These are phyloP conservation scores for Dendrobium huoshanense DNA, from an alignment of 106 monocot species.

Conservation along the genomic window DNA sequence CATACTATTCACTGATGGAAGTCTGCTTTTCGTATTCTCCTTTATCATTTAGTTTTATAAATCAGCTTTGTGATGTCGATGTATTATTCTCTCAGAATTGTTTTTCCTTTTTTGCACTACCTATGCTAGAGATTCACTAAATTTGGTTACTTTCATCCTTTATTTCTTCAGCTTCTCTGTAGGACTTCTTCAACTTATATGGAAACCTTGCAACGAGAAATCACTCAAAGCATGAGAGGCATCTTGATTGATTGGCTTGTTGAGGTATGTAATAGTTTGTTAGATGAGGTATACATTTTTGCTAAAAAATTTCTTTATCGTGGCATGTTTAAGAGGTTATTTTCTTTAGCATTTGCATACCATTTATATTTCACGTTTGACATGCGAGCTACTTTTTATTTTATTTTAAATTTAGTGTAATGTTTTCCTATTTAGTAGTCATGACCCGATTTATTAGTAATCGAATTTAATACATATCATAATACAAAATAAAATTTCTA, in stretches of 20 bases:
- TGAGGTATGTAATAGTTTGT: conserved; percentile 44
- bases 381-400: neutral
- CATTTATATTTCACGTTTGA: neutral
- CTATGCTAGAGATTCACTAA: neutral
- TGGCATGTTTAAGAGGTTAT: neutral
- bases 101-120: neutral
- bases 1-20: neutral
- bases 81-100: neutral
- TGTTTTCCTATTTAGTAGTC: neutral
- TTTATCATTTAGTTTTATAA: neutral
- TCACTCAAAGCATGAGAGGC: conserved; percentile 77
- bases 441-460: neutral
- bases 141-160: neutral
- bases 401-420: neutral
- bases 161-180: conserved; percentile 45
- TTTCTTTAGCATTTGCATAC: neutral
- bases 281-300: neutral
- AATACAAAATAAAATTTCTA: neutral
- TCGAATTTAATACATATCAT: neutral
- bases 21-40: neutral
- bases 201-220: conserved; percentile 74
- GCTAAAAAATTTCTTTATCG: neutral
- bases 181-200: conserved; percentile 65
- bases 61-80: neutral
- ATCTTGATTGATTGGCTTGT: conserved; percentile 97